These are phyloP conservation scores for Fraxinus excelsior DNA, from an alignment of 257 asterid genomes.

Conservation along the genomic window DNA sequence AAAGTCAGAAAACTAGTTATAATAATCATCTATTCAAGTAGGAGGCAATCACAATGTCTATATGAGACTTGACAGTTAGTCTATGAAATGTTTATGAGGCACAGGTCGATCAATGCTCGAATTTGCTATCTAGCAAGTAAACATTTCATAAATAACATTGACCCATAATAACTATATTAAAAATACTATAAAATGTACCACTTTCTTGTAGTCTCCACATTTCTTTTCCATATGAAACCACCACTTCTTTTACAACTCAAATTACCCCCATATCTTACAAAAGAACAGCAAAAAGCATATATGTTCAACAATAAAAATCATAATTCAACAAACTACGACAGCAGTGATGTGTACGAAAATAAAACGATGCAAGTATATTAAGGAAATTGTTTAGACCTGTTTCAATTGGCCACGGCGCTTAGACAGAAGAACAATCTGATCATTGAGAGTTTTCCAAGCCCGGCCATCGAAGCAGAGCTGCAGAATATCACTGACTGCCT, in stretches of 20 bases:
- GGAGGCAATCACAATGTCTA: neutral
- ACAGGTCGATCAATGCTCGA: neutral
- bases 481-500: constrained; percentile 83
- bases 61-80: neutral
- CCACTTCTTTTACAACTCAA: neutral
- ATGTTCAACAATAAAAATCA: constrained; percentile 19
- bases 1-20: neutral
- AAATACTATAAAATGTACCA: neutral
- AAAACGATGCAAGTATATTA: neutral
- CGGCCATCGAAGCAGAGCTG: constrained; percentile 94
- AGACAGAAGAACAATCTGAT: constrained; percentile 82
- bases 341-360: neutral
- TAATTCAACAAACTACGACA: constrained; percentile 6
- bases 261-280: neutral
- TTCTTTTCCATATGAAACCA: neutral
- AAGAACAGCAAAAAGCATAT: neutral
- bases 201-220: neutral
- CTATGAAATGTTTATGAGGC: neutral
- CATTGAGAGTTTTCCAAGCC: constrained; percentile 83
- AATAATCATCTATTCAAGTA: neutral
- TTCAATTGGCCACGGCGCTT: constrained; percentile 97
- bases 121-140: neutral
- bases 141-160: neutral
- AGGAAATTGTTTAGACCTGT: constrained; percentile 50
- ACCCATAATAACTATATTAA: neutral